Evolutionary conservation across 257 asterid genomes (phyloP).

Genomic region (Plantago major): DNA sequence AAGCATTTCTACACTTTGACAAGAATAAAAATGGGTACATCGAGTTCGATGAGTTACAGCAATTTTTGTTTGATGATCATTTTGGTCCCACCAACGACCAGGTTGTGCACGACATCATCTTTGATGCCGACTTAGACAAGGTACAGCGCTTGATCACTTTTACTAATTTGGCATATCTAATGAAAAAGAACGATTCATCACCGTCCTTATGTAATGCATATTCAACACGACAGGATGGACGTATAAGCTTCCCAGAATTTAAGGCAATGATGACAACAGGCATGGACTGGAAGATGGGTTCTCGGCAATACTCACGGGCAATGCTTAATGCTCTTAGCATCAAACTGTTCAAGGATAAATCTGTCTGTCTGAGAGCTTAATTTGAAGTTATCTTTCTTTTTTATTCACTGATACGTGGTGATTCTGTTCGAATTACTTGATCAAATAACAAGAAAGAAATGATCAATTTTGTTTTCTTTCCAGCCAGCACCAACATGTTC

Average conservation of each 20-base stretch:
- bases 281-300: conserved; percentile 86
- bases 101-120: conserved; percentile 56
- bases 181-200: too few species aligned
- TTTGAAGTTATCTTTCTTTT: background rate
- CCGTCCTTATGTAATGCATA: background rate
- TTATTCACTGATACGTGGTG: too few species aligned
- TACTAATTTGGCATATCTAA: background rate
- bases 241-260: conserved; percentile 71
- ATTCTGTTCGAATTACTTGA: too few species aligned
- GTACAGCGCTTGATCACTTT: conserved; percentile 20
- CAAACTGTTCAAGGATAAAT: conserved; percentile 51
- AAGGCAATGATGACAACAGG: conserved; percentile 89
- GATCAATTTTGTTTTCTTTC: too few species aligned
- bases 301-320: conserved; percentile 77
- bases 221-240: conserved; percentile 51
- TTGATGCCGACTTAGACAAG: conserved; percentile 71
- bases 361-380: conserved; percentile 26
- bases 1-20: conserved; percentile 61
- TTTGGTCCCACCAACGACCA: conserved; percentile 52
- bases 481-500: too few species aligned
- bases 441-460: too few species aligned
- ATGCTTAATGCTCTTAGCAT: conserved; percentile 71
- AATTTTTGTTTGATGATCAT: conserved; percentile 54
- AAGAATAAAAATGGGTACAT: conserved; percentile 50
- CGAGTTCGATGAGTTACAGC: conserved; percentile 60